Evolutionary conservation across 2,329 filamentous ascomycete genomes (phyloP).

Genomic region (Penicillium palitans): DNA sequence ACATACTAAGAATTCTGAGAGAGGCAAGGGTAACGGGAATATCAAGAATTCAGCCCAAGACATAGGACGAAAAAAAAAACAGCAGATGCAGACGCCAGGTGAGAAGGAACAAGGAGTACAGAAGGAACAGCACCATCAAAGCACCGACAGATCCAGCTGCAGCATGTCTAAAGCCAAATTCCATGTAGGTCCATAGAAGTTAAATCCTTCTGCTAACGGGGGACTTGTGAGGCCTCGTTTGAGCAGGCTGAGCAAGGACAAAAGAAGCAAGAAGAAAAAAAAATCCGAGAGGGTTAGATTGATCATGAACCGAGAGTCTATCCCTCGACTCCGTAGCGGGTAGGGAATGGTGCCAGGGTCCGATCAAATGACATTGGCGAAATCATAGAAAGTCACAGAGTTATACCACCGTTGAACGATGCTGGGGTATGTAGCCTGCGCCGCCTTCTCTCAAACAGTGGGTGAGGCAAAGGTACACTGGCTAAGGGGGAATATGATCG

Average conservation of each 20-base stretch:
- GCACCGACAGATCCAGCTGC: constrained; percentile 30
- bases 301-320: constrained; percentile 16
- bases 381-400: constrained; percentile 14
- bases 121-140: constrained; percentile 27
- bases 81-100: constrained; percentile 38
- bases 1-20: constrained; percentile 32
- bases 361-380: constrained; percentile 7
- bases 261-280: constrained; percentile 19
- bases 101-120: constrained; percentile 32
- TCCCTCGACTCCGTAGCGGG: constrained; percentile 13
- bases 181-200: constrained; percentile 27
- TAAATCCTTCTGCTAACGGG: constrained; percentile 16
- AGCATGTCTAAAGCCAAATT: constrained; percentile 34
- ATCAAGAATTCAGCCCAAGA: constrained; percentile 32
- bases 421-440: neutral
- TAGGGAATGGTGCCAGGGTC: constrained; percentile 3
- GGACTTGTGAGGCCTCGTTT: constrained; percentile 13
- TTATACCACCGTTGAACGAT: constrained; percentile 9
- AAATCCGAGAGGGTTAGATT: constrained; percentile 20
- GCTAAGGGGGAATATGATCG: neutral
- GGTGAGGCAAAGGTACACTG: neutral
- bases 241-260: constrained; percentile 15
- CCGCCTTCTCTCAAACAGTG: constrained; percentile 2
- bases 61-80: constrained; percentile 18
- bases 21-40: constrained; percentile 24